Percentiles rank a stretch among this genome's conserved stretches.
Evolutionary conservation across 495 filamentous ascomycete genomes (phyloP).

Genomic region (Chaetomium fimeti): DNA sequence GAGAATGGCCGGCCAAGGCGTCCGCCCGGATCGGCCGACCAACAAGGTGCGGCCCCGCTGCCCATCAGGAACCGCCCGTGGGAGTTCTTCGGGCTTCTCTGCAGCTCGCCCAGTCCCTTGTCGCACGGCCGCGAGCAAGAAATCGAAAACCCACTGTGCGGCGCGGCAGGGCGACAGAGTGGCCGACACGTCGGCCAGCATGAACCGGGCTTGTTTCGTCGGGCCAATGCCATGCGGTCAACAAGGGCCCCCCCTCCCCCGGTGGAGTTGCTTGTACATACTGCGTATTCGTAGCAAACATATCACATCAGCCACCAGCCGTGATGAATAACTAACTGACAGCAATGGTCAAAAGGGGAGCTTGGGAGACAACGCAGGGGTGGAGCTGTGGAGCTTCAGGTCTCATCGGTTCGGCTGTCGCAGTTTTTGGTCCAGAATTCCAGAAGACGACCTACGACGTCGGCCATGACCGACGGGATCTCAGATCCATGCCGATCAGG

Average conservation of each 20-base stretch:
- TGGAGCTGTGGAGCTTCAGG: slow-evolving; percentile 12
- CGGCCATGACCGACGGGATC: slow-evolving; percentile 12
- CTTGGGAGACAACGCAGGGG: background rate
- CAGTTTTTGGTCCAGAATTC: background rate
- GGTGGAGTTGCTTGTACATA: background rate
- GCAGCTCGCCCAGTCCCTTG: slow-evolving; percentile 7
- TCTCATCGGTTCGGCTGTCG: slow-evolving; percentile 10
- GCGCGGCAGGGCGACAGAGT: slow-evolving; percentile 8
- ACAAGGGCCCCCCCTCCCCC: background rate
- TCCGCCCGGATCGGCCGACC: slow-evolving; percentile 9
- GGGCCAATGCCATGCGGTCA: slow-evolving; percentile 4
- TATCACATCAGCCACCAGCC: background rate
- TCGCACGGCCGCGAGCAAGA: background rate
- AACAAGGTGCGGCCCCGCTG: slow-evolving; percentile 3
- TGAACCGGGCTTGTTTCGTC: slow-evolving; percentile 7
- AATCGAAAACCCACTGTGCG: slow-evolving; percentile 9
- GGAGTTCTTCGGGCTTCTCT: slow-evolving; percentile 21
- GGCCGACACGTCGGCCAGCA: slow-evolving; percentile 20
- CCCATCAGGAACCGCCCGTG: slow-evolving; percentile 5
- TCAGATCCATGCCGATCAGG: slow-evolving; percentile 19
- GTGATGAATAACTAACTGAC: background rate
- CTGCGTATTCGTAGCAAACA: background rate
- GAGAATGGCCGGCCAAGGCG: slow-evolving; percentile 3
- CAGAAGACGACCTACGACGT: background rate
- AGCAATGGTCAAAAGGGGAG: background rate